Evolutionary conservation across 345 rosid genomes (phyloP).

Genomic region (Erodium maritimum): DNA sequence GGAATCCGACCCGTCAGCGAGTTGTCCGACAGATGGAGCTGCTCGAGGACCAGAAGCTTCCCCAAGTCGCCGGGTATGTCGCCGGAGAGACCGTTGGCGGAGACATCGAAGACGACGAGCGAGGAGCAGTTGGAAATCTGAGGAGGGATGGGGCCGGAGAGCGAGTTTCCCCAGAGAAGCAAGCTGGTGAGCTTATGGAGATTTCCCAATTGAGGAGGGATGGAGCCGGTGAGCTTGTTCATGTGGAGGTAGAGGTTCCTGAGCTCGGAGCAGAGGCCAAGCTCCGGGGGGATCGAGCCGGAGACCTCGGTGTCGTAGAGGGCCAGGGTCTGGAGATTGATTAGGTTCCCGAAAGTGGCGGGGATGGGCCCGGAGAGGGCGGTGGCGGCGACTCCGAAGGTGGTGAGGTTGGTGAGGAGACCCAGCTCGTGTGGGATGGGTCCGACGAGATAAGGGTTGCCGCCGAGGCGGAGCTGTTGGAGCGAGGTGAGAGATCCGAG

Average conservation of each 20-base stretch:
- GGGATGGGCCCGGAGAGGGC: conserved; percentile 81
- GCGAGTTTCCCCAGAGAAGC: conserved; percentile 78
- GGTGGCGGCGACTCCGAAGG: conserved; percentile 84
- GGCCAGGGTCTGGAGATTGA: conserved; percentile 78
- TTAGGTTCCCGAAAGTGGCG: conserved; percentile 62
- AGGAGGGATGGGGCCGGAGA: conserved; percentile 67
- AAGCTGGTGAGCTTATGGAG: conserved; percentile 83
- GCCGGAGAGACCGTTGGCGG: conserved; percentile 72
- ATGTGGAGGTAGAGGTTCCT: conserved; percentile 85
- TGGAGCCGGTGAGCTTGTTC: conserved; percentile 87
- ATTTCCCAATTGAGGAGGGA: conserved; percentile 69
- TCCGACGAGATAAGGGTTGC: conserved; percentile 71
- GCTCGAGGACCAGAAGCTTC: conserved; percentile 62
- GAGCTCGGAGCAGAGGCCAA: conserved; percentile 62
- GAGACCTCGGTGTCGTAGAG: conserved; percentile 73
- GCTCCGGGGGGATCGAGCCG: conserved; percentile 74
- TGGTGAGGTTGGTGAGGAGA: conserved; percentile 62
- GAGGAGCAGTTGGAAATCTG: conserved; percentile 85
- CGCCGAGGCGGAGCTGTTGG: conserved; percentile 76
- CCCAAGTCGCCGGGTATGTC: conserved; percentile 75
- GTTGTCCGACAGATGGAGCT: conserved; percentile 93
- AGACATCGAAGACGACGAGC: conserved; percentile 81
- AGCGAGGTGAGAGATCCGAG: conserved; percentile 66
- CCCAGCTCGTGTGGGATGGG: conserved; percentile 74
- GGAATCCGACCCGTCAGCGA: conserved; percentile 58